These are phyloP conservation scores for Apiospora malaysiana DNA, from an alignment of 2,329 filamentous ascomycete species.

Conservation along the genomic window DNA sequence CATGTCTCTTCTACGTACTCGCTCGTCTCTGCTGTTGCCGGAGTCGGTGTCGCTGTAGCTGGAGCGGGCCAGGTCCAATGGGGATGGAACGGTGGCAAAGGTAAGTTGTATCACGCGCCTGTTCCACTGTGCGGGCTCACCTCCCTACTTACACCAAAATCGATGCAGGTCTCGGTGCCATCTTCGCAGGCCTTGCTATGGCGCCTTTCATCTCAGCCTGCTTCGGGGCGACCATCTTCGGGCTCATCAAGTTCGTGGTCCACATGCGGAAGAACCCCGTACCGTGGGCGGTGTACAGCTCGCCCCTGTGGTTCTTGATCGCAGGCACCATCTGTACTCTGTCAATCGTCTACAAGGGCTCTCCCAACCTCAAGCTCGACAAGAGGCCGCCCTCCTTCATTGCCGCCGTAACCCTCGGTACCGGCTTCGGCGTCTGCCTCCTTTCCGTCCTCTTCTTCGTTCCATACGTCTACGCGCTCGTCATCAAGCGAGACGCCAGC, in stretches of 20 bases:
- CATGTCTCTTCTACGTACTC: conserved; percentile 78
- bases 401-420: conserved; percentile 69
- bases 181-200: conserved; percentile 74
- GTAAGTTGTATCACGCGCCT: neutral
- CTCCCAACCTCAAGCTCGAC: conserved; percentile 68
- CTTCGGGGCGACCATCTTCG: conserved; percentile 73
- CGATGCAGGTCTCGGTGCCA: conserved; percentile 69
- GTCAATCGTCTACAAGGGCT: conserved; percentile 82
- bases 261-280: conserved; percentile 75
- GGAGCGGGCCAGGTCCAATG: conserved; percentile 68
- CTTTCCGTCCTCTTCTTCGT: conserved; percentile 75
- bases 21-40: conserved; percentile 70
- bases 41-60: conserved; percentile 71
- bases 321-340: conserved; percentile 76
- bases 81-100: conserved; percentile 71
- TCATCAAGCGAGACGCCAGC: conserved; percentile 71
- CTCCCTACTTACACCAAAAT: neutral
- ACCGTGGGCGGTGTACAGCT: conserved; percentile 73
- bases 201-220: conserved; percentile 70
- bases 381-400: conserved; percentile 73
- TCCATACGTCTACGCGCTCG: conserved; percentile 68
- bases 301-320: conserved; percentile 79
- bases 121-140: no score
- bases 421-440: conserved; percentile 63
- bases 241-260: conserved; percentile 74